These are phyloP conservation scores for Pisolithus albus DNA, from an alignment of 768 basidiomycete species.

Conservation along the genomic window DNA sequence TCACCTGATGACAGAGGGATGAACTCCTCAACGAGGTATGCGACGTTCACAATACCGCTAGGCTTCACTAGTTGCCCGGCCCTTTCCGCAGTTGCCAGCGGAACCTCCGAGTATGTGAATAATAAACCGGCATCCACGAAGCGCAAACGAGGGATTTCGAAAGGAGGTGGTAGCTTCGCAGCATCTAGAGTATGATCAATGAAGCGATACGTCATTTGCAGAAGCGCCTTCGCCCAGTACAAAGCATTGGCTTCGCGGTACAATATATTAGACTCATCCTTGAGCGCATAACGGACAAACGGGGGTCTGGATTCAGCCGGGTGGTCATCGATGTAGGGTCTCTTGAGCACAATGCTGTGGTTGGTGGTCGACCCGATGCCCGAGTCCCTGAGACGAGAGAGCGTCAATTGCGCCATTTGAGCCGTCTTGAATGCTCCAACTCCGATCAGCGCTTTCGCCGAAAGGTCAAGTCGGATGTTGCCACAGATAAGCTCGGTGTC, in stretches of 20 bases:
- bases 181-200: background rate
- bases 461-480: background rate
- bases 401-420: background rate
- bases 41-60: background rate
- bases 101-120: background rate
- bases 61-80: background rate
- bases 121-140: conserved; percentile 7
- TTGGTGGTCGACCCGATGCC: no score
- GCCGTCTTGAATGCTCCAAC: conserved; percentile 6
- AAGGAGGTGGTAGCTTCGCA: background rate
- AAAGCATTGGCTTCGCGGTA: background rate
- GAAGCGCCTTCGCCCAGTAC: conserved; percentile 6
- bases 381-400: background rate
- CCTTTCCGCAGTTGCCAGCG: background rate
- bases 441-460: background rate
- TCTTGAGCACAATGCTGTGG: background rate
- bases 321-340: background rate
- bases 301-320: background rate
- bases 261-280: no score
- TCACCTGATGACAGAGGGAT: background rate
- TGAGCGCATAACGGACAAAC: background rate
- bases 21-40: background rate
- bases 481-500: background rate
- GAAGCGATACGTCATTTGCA: conserved; percentile 5
- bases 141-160: conserved; percentile 2